phyloP scores from a whole-genome alignment of 2,329 filamentous ascomycete species.

The Aspergillus unguis region DNA sequence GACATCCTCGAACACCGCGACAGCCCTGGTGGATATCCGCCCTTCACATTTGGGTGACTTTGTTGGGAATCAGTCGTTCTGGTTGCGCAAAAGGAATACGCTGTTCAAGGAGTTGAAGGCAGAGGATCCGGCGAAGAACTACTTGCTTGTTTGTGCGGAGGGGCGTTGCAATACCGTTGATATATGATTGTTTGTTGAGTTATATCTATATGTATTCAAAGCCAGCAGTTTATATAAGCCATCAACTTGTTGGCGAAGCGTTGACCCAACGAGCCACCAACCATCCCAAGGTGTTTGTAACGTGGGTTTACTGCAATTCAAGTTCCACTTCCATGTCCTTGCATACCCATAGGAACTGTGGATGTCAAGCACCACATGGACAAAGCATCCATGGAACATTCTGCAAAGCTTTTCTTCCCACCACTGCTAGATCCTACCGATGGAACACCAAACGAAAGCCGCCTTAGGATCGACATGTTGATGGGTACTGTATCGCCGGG shows the following conservation, averaged over 20 bases:
- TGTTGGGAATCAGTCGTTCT: slow-evolving; percentile 35
- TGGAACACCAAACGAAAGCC: too few species aligned
- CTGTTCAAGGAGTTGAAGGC: slow-evolving; percentile 38
- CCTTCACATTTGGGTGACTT: slow-evolving; percentile 33
- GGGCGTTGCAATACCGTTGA: slow-evolving; percentile 37
- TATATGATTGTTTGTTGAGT: slow-evolving; percentile 19
- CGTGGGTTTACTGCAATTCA: too few species aligned
- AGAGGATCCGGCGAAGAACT: slow-evolving; percentile 34
- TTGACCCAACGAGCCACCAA: too few species aligned
- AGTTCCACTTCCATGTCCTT: too few species aligned
- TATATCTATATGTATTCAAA: too few species aligned
- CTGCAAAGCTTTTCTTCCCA: neutral
- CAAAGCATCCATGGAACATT: neutral
- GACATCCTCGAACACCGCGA: slow-evolving; percentile 32
- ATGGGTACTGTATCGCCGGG: too few species aligned
- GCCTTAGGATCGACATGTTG: too few species aligned
- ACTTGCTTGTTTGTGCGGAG: slow-evolving; percentile 38
- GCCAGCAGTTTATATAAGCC: too few species aligned
- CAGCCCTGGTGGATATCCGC: slow-evolving; percentile 38
- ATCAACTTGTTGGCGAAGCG: too few species aligned
- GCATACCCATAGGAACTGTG: too few species aligned
- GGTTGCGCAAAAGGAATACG: slow-evolving; percentile 37
- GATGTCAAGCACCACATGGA: too few species aligned
- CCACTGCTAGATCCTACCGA: neutral
- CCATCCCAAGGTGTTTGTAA: too few species aligned